Base-by-base conservation (phyloP, 2,329 filamentous ascomycete genomes). In the Cordyceps militaris region DNA sequence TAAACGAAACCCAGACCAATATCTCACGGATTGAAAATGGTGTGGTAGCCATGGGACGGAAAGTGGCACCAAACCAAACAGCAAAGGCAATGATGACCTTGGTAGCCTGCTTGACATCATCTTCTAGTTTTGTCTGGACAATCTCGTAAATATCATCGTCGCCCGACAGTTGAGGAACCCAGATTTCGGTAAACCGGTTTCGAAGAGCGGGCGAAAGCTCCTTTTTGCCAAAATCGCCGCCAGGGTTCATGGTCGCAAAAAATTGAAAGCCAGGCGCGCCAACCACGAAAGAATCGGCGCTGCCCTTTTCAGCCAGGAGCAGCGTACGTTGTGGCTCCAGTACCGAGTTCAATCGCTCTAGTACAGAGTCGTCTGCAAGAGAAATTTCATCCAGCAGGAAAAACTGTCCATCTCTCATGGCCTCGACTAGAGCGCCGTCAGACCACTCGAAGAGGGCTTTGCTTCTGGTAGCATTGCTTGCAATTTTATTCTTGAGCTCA, bases 331-430 rank as follows among this genome's bases (percentile, higher is more conserved):
- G 85, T 1, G 94, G 87, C 70, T 99, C 94, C 1, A 99, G 83
- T 6, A 97, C 93, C 64, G 93, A 97, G 74, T 99, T 99, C 32
- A 99, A 79, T 64, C 94, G 84, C 70, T 99, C 94, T 16, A 99
- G 78, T 3, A 99, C 95, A 6, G 95, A 97, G 69, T 99, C 94
- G 67, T 99, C 95, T 0, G 94, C 94, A 7, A 99, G 81, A 7
- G 95, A 99, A 34, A 99, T 97, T 69, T 99, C 95, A 65, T 99
- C 94, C 0, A 99, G 84, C 23, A 99, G 79, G 73, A 99, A 99
- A 67, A 91, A 91, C 63, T 91, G 83, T 0, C 92, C 94, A 23
- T 83, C 80, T 69, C 88, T 90, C 93, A 99, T 97, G 0, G 95
- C 90, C 63, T 94, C 86, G 1, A 99, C 91, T 1, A 99, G 80